Base-by-base conservation (phyloP, 805 yeast genomes). In the Monosporozyma servazzii region DNA sequence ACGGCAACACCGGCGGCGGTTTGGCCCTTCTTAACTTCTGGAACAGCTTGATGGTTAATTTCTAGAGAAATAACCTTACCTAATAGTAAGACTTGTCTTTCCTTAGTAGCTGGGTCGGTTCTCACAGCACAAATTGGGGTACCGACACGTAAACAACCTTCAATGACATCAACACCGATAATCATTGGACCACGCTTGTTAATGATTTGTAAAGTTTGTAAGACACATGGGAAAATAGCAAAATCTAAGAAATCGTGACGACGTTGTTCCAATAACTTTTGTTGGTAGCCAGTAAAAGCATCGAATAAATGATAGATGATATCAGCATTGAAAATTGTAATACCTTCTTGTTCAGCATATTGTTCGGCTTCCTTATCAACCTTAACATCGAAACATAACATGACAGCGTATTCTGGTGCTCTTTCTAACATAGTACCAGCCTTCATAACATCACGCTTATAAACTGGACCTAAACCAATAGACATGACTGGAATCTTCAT, bases 401-500 rank as follows among this genome's bases (percentile, higher is more conserved):
- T 91, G n/a, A 91, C 86, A 2, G 99, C 99, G 60, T 69, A 84
- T 68, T 91, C 97, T 51, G 90, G 91, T 23, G 96, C 97, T 71
- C 85, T 89, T 57, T 93, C 99, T 67, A 93, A 77, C 99, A 93
- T 93, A 1, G 99, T 83, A 25, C 90, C 79, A 10, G 97, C 96
- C 68, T 89, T 88, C 95, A 93, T 93, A 47, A 93, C 96, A 75
- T 93, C 99, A 74, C 97, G 85, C 75, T 91, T 93, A 76, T 74
- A 93, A 40, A 93, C 99, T 50, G 99, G 99, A 64, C 99, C 99
- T 67, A 93, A 78, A 50, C 97, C 96, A 66, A 93, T 90, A 36
- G 96, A 86, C 96, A 91, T 89, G 37, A 93, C 99, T 20, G 99
- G 99, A 71, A 93, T 93, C 78, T 93, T 93, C 97, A 90, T 88